Evolutionary conservation across 108 stramenopile genomes (phyloP), one percentile per base, ranked within the genome.

Genomic region (Cyclotella choctawhatcheeana): DNA sequence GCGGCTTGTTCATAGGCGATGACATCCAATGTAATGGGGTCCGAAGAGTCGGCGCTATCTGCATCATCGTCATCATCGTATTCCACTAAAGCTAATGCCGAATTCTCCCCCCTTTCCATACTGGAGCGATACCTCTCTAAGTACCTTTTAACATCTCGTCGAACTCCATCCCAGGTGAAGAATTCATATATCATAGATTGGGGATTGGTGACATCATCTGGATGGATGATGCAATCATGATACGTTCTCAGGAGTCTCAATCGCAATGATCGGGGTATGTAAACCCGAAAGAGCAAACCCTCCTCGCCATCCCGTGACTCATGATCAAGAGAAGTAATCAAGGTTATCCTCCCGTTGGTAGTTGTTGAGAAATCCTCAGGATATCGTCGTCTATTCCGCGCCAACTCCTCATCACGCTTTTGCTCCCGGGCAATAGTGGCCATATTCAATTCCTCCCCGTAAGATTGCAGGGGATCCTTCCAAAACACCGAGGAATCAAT

Each of bases 21-120:
- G 21, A 74, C 73, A 66, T 74, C 73, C 6, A 74, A 51, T 16
- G 73, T 74, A 32, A 74, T 66, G 20, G 73, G 73, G n/a, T 54
- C 44, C 31, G 26, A n/a, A 20, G 52, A 55, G 40, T 67, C 58
- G 17, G 56, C 13, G 54, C 43, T 66, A 31, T 64, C 54, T 20
- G 44, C 64, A 50, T 58, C 65, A n/a, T 35, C 44, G 29, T 47
- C 45, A 35, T 53, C 52, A 56, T n/a, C n/a, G n/a, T 64, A 25
- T 5, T 54, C 67, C 13, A 35, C 53, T 45, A 29, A 24, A 13
- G 64, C 73, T n/a, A 74, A 35, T n/a, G 64, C 64, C 22, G 55
- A 54, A 51, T 66, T 66, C 0, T 58, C 44, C 33, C 73, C 73
- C 30, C 44, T 33, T n/a, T 44, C 45, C 73, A 73, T 56, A 53